Conservation (phyloP, 192 early-diverging fungal species). For the Backusella circina region DNA sequence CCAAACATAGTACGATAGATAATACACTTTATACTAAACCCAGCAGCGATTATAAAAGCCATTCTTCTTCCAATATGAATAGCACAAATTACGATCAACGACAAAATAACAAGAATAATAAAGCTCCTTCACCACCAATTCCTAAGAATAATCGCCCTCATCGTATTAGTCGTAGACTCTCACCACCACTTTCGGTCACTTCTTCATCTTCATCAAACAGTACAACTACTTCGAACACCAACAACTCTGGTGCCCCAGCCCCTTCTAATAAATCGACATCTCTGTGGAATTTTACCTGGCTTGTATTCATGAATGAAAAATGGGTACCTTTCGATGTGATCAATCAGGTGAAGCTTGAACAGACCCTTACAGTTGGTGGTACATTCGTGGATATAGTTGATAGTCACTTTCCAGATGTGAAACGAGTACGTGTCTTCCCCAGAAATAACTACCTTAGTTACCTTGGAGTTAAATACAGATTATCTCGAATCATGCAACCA, state of each 20-base stretch:
- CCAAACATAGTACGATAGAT: neutral
- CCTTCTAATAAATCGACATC: neutral
- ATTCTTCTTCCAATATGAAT: neutral
- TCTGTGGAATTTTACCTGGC: conserved; percentile 26
- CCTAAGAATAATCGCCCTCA: neutral
- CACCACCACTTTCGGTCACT: neutral
- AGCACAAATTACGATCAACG: neutral
- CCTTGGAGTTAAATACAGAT: conserved; percentile 34
- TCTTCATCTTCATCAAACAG: neutral
- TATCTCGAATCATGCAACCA: conserved; percentile 36
- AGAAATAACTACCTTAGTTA: conserved; percentile 34
- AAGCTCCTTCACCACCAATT: neutral
- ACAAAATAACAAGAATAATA: neutral
- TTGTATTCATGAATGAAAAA: conserved; percentile 29
- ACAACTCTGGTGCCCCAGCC: neutral
- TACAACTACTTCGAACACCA: neutral
- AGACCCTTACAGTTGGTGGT: conserved; percentile 28
- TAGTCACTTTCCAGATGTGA: conserved; percentile 29
- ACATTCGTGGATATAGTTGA: conserved; percentile 35
- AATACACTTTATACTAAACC: neutral
- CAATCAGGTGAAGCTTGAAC: conserved; percentile 31
- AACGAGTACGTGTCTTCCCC: conserved; percentile 33
- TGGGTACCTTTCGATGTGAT: conserved; percentile 33
- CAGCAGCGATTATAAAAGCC: neutral
- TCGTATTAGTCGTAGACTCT: neutral